These are phyloP conservation scores for Prosopis cineraria DNA, from an alignment of 306 rosid genomes.

Conservation along the genomic window DNA sequence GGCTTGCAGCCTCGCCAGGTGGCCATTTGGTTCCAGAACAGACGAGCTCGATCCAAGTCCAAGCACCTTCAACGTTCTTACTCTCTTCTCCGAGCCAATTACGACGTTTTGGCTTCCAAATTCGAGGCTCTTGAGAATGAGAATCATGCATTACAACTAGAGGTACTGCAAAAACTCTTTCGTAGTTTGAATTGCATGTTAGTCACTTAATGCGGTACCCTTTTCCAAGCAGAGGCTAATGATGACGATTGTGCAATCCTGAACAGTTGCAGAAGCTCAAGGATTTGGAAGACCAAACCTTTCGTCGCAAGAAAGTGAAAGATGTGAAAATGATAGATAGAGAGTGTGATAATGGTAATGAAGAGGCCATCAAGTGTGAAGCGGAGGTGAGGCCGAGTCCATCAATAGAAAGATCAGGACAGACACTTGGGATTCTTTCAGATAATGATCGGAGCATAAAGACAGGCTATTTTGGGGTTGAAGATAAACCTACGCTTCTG, in stretches of 20 bases:
- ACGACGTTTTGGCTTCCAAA: slow-evolving; percentile 58
- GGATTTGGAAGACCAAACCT: slow-evolving; percentile 41
- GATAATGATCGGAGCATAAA: slow-evolving; percentile 66
- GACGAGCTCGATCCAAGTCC: slow-evolving; percentile 94
- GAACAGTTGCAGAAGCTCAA: slow-evolving; percentile 79
- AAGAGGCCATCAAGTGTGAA: slow-evolving; percentile 21
- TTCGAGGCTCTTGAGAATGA: slow-evolving; percentile 78
- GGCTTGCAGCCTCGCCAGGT: slow-evolving; percentile 93
- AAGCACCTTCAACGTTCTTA: slow-evolving; percentile 84
- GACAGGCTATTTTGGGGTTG: slow-evolving; percentile 52
- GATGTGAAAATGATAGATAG: slow-evolving; percentile 43
- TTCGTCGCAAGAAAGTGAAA: slow-evolving; percentile 29
- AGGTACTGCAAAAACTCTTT: slow-evolving; percentile 51
- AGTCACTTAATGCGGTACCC: slow-evolving; percentile 45
- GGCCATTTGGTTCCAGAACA: slow-evolving; percentile 97
- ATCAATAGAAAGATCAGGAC: slow-evolving; percentile 66
- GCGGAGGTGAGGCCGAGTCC: slow-evolving; percentile 50
- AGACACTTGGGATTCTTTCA: slow-evolving; percentile 53
- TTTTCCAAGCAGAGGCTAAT: neutral
- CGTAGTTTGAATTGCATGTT: neutral
- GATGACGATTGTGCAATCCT: neutral
- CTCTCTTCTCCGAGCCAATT: slow-evolving; percentile 69
- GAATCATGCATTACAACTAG: slow-evolving; percentile 61
- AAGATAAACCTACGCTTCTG: slow-evolving; percentile 51
- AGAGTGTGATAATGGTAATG: slow-evolving; percentile 54